Conservation (phyloP, 164 flowering plant species). For the Saururus chinensis region DNA sequence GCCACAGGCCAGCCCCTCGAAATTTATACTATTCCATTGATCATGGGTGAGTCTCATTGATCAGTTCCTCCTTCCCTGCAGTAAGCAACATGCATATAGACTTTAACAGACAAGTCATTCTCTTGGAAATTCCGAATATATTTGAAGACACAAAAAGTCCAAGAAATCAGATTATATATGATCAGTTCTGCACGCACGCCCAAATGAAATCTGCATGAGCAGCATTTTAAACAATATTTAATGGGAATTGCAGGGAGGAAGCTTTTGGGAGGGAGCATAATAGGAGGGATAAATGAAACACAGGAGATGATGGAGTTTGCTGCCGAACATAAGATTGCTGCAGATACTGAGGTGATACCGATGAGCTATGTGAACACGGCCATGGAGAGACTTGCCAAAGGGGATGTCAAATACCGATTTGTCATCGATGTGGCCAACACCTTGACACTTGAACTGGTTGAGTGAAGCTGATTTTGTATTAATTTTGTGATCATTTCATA, state of each 20-base stretch:
- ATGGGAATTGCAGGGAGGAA: conserved; percentile 33
- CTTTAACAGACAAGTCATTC: too few relatives aligned
- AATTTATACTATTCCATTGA: background rate
- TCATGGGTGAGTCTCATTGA: background rate
- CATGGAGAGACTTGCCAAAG: conserved; percentile 33
- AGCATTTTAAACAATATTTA: too few relatives aligned
- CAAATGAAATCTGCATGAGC: background rate
- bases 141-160: too few relatives aligned
- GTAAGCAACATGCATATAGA: too few relatives aligned
- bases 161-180: too few relatives aligned
- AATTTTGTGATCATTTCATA: background rate
- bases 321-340: conserved; percentile 31
- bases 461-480: background rate
- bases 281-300: conserved; percentile 56
- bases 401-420: conserved; percentile 42
- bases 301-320: conserved; percentile 60
- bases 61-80: too few relatives aligned
- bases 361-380: conserved; percentile 43
- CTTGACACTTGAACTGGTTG: background rate
- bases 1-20: background rate
- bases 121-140: too few relatives aligned
- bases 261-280: conserved; percentile 27
- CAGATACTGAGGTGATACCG: conserved; percentile 41
- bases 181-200: too few relatives aligned
- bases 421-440: conserved; percentile 31